Evolutionary conservation across 2,329 filamentous ascomycete species (phyloP).

Genomic region (Helotiales sp.): DNA sequence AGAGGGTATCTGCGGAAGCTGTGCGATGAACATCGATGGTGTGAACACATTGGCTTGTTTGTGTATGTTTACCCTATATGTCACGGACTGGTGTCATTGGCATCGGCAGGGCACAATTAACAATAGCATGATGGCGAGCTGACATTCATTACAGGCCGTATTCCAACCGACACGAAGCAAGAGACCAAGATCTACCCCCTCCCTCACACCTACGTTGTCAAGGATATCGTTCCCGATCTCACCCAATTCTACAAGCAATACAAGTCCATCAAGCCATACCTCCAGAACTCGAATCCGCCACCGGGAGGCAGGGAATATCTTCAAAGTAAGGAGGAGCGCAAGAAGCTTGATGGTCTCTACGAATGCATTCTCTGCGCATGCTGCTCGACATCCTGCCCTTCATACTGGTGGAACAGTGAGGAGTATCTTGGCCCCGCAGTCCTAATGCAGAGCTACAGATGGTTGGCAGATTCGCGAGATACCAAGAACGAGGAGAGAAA

Average conservation of each 20-base stretch:
- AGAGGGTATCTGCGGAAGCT: conserved; percentile 70
- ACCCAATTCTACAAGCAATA: conserved; percentile 99
- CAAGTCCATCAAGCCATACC: conserved; percentile 98
- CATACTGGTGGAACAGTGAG: conserved; percentile 99
- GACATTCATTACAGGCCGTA: conserved; percentile 68
- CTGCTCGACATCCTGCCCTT: conserved; percentile 99
- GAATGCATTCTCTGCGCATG: conserved; percentile 99
- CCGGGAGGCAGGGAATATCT: conserved; percentile 89
- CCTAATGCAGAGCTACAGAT: conserved; percentile 95
- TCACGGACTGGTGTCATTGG: not conserved
- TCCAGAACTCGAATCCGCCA: conserved; percentile 84
- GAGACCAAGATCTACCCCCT: conserved; percentile 96
- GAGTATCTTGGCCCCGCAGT: conserved; percentile 98
- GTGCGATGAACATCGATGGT: conserved; percentile 38
- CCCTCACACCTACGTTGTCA: conserved; percentile 98
- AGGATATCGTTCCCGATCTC: conserved; percentile 96
- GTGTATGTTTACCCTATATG: conserved; percentile 62
- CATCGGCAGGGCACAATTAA: not conserved
- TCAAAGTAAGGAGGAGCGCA: conserved; percentile 87
- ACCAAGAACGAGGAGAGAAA: conserved; percentile 86
- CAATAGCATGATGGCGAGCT: not conserved
- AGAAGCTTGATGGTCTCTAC: conserved; percentile 93
- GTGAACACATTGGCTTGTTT: conserved; percentile 97
- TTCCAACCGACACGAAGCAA: conserved; percentile 76
- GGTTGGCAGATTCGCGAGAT: conserved; percentile 93